Base-by-base conservation (phyloP, 2,329 filamentous ascomycete species). In the Venturia aucupariae region DNA sequence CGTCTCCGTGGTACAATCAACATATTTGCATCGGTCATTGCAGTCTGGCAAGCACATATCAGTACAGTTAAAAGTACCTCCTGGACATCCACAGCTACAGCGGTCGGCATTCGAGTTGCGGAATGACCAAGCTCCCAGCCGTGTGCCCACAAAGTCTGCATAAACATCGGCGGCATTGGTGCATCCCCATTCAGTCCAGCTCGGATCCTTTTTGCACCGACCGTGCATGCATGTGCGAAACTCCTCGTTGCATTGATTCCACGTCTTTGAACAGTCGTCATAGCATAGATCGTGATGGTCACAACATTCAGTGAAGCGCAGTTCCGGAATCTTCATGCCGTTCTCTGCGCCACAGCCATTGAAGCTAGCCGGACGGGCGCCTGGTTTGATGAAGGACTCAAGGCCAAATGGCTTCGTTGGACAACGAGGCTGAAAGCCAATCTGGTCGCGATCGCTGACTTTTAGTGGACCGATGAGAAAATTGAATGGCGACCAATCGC, bases 321-420 rank as follows among this genome's bases (percentile, higher is more conserved):
- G 35, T 10, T 64, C 62, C 2, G 62, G 62, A 42, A 64, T 27
- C 22, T 64, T 64, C 62, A 64, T 64, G 32, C 62, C 62, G 24
- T 64, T 64, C 22, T 64, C 62, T 24, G 62, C 62, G 4, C 62
- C 62, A 60, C 62, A 64, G 32, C 62, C 62, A 44, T 64, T 64
- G 38, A 64, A 55, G 38, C 46, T 41, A 24, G 62, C 51, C 8
- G 46, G 46, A 24, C 62, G 44, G 32, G 62, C 62, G 4, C 62
- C 46, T 24, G 46, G 27, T 39, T 46, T 64, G 22, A 59, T 48
- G 11, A 57, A 44, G 1, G 46, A 38, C 30, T 41, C 35, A 15
- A 64, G 30, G 13, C 62, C 62, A 24, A 64, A 64, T 6, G 62
- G 62, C 22, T 59, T 42, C 24, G 22, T 13, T n/a, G 46, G 46